These are phyloP conservation scores for Middelhovenomyces tepae DNA, from an alignment of 805 yeast genomes.

Conservation along the genomic window DNA sequence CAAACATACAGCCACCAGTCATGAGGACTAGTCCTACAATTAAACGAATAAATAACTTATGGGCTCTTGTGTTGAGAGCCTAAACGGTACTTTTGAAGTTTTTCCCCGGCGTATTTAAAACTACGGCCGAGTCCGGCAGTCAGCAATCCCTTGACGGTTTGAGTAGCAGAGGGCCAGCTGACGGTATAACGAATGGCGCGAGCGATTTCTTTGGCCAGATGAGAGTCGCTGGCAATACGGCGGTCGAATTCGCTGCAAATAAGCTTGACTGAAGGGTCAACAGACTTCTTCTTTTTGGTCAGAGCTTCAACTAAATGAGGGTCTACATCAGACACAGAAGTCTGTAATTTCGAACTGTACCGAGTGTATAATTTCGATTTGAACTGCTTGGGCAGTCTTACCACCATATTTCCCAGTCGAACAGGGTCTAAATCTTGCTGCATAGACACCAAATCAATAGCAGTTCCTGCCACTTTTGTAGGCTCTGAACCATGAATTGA, in stretches of 20 bases:
- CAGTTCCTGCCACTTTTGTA: slow-evolving; percentile 17
- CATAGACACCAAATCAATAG: slow-evolving; percentile 19
- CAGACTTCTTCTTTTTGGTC: not conserved
- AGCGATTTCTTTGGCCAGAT: slow-evolving; percentile 30
- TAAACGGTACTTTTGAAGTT: slow-evolving; percentile 36
- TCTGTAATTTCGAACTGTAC: slow-evolving; percentile 12
- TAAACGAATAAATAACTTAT: too few species aligned
- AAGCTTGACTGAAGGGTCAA: too few species aligned
- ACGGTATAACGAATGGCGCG: slow-evolving; percentile 48
- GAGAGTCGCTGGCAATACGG: slow-evolving; percentile 36
- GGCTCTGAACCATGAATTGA: slow-evolving; percentile 15
- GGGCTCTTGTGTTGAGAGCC: too few species aligned
- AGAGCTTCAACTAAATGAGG: too few species aligned
- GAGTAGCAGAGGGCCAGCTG: slow-evolving; percentile 58
- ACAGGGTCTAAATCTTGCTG: slow-evolving; percentile 29
- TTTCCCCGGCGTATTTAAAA: slow-evolving; percentile 66
- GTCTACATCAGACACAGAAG: too few species aligned
- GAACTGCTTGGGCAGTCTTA: slow-evolving; percentile 43
- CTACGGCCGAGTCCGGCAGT: slow-evolving; percentile 79
- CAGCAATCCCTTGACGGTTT: slow-evolving; percentile 71
- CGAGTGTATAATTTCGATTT: slow-evolving; percentile 31
- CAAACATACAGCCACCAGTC: too few species aligned
- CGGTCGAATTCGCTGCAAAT: slow-evolving; percentile 32
- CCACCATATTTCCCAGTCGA: slow-evolving; percentile 36
- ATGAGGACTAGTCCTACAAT: too few species aligned